phyloP scores from a whole-genome alignment of 345 rosid genomes.

The rapeseed (Brassica napus) region Da-Ae NC_063451.1:45489501-45490000 shows the following conservation, averaged over 20 bases:
- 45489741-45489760: slow-evolving; percentile 66
- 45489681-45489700: slow-evolving; percentile 79
- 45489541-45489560: slow-evolving; percentile 79
- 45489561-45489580: slow-evolving; percentile 77
- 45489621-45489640: slow-evolving; percentile 82
- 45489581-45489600: slow-evolving; percentile 72
- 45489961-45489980: too few relatives aligned
- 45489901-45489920: too few relatives aligned
- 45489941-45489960: too few relatives aligned
- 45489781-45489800: slow-evolving; percentile 86
- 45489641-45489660: slow-evolving; percentile 82
- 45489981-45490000: too few relatives aligned
- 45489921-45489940: too few relatives aligned
- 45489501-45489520: too few relatives aligned
- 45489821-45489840: slow-evolving; percentile 94
- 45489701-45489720: slow-evolving; percentile 89
- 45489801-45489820: slow-evolving; percentile 81
- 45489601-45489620: slow-evolving; percentile 89
- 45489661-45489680: slow-evolving; percentile 78
- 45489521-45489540: slow-evolving; percentile 55
- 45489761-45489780: slow-evolving; percentile 83
- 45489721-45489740: slow-evolving; percentile 78
- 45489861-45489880: slow-evolving; percentile 51
- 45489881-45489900: neutral
- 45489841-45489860: slow-evolving; percentile 97